A percentile compares a stretch with the other conserved stretches of the same genome.
Evolutionary conservation across 352 stramenopile genomes (phyloP).

Genomic region (Phytophthora cactorum): DNA sequence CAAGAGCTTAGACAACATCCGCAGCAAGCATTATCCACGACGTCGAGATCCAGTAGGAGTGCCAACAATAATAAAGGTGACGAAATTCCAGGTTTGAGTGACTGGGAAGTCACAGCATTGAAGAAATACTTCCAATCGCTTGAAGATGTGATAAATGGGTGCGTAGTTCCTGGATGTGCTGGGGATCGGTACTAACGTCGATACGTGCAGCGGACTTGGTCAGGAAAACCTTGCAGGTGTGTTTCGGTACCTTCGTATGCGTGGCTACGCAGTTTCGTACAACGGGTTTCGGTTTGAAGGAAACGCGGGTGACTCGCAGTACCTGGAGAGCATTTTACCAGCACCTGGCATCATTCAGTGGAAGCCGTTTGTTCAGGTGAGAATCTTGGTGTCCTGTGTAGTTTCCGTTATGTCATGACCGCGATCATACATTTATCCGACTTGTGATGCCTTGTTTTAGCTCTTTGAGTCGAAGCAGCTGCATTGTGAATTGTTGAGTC

Average conservation of each 20-base stretch:
- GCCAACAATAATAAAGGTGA: slow-evolving; percentile 15
- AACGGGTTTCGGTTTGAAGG: slow-evolving; percentile 25
- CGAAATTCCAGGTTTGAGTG: slow-evolving; percentile 39
- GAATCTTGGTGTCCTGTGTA: not conserved
- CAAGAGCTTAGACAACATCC: slow-evolving; percentile 47
- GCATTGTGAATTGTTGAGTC: slow-evolving; percentile 35
- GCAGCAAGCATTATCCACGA: slow-evolving; percentile 23
- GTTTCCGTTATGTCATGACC: not conserved
- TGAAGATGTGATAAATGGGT: slow-evolving; percentile 53
- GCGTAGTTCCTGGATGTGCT: not conserved
- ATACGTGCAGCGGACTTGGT: slow-evolving; percentile 25
- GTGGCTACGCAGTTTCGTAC: slow-evolving; percentile 31
- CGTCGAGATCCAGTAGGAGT: slow-evolving; percentile 11
- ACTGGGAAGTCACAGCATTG: slow-evolving; percentile 58
- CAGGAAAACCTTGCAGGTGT: slow-evolving; percentile 21
- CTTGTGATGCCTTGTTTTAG: slow-evolving; percentile 4
- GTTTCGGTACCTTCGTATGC: slow-evolving; percentile 29
- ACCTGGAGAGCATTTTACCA: slow-evolving; percentile 20
- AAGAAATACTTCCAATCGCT: slow-evolving; percentile 59
- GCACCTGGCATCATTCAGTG: slow-evolving; percentile 28
- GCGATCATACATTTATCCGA: not conserved
- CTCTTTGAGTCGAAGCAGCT: slow-evolving; percentile 39
- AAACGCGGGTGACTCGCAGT: not conserved
- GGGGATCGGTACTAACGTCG: too few relatives aligned
- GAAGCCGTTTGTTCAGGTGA: slow-evolving; percentile 31